phyloP scores from a whole-genome alignment of 768 basidiomycete species.

The Serendipita sp. region DNA sequence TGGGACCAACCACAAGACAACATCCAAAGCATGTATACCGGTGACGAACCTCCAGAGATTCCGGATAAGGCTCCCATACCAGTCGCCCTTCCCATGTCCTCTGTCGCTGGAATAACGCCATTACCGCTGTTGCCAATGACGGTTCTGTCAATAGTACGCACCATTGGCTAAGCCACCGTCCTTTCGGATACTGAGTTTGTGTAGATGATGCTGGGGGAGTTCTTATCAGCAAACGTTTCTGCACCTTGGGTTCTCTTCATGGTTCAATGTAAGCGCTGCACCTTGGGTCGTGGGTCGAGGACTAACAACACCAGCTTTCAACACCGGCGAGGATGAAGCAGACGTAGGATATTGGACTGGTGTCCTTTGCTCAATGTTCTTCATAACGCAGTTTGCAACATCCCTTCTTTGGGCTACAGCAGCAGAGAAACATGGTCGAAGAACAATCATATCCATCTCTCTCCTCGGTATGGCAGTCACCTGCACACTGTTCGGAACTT shows the following conservation, averaged over 20 bases:
- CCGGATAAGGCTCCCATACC: slow-evolving; percentile 12
- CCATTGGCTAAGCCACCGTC: slow-evolving; percentile 6
- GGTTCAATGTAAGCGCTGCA: slow-evolving; percentile 51
- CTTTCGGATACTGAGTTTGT: background rate
- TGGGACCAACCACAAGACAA: background rate
- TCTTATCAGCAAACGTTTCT: slow-evolving; percentile 82
- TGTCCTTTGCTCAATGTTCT: slow-evolving; percentile 74
- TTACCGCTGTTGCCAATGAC: slow-evolving; percentile 76
- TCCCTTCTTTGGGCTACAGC: slow-evolving; percentile 94
- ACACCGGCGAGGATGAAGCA: slow-evolving; percentile 38
- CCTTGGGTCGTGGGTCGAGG: background rate
- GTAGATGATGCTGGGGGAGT: slow-evolving; percentile 88
- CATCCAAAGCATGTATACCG: slow-evolving; percentile 6
- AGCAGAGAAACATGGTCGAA: slow-evolving; percentile 78
- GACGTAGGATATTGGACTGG: slow-evolving; percentile 84
- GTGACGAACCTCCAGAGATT: slow-evolving; percentile 4
- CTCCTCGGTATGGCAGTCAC: slow-evolving; percentile 73
- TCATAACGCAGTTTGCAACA: slow-evolving; percentile 90
- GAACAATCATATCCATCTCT: slow-evolving; percentile 70
- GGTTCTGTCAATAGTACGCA: slow-evolving; percentile 74
- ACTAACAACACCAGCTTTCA: background rate
- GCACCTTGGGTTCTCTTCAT: slow-evolving; percentile 89
- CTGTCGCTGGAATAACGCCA: slow-evolving; percentile 42
- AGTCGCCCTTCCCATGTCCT: slow-evolving; percentile 22
- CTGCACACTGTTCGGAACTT: slow-evolving; percentile 63